These are phyloP conservation scores for Termitomyces sp. DNA, from an alignment of 768 basidiomycete genomes.

Conservation along the genomic window DNA sequence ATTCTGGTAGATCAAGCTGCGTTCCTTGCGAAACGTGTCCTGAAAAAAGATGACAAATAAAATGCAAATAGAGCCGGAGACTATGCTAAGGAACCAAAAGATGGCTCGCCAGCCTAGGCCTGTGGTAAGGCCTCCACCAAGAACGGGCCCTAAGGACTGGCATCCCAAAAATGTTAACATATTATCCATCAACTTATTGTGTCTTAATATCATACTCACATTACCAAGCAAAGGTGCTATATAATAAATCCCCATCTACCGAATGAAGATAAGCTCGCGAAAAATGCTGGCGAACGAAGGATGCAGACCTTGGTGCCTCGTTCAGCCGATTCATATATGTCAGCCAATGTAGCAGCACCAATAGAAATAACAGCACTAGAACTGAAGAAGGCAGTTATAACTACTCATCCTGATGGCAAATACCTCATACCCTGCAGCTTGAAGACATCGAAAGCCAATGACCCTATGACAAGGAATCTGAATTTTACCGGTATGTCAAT, in stretches of 20 bases:
- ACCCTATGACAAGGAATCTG: constrained; percentile 31
- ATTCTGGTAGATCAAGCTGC: too few species aligned
- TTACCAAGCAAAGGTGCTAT: constrained; percentile 77
- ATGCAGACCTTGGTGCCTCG: constrained; percentile 57
- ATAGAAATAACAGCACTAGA: constrained; percentile 37
- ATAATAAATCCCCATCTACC: constrained; percentile 74
- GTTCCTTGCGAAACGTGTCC: too few species aligned
- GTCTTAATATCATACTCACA: constrained; percentile 21
- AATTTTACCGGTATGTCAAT: background rate
- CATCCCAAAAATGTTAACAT: background rate
- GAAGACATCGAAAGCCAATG: constrained; percentile 65
- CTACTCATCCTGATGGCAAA: background rate
- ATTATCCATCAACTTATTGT: background rate
- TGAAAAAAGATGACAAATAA: too few species aligned
- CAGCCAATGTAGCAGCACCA: constrained; percentile 75
- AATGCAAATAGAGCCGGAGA: too few species aligned
- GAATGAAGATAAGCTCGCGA: background rate
- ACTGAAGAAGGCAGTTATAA: background rate
- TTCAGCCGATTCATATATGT: constrained; percentile 72
- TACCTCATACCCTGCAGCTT: constrained; percentile 60
- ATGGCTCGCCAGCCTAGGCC: constrained; percentile 74
- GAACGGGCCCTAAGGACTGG: constrained; percentile 60
- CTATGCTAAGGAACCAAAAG: too few species aligned
- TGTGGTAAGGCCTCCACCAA: constrained; percentile 67
- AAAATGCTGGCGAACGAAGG: background rate